phyloP scores from a whole-genome alignment of 2,329 filamentous ascomycete genomes.

The Lachnellula cervina region DNA sequence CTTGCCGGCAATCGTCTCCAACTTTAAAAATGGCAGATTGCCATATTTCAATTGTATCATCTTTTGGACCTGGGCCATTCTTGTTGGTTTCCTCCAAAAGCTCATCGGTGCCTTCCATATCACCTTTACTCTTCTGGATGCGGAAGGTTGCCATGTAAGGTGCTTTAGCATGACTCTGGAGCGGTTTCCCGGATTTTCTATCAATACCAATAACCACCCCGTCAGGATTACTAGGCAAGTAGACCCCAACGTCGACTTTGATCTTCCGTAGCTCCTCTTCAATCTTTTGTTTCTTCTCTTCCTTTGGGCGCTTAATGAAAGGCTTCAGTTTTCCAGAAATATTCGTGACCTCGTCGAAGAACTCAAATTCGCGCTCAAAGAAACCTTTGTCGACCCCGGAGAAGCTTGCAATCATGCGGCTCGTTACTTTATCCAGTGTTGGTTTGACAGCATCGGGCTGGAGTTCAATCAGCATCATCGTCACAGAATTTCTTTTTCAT shows the following conservation, averaged over 20 bases:
- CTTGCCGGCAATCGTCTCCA: conserved; percentile 95
- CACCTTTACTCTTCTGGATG: conserved; percentile 72
- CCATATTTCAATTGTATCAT: conserved; percentile 84
- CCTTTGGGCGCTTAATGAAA: conserved; percentile 84
- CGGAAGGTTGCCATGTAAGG: conserved; percentile 99
- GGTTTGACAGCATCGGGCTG: conserved; percentile 89
- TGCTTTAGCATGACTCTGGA: conserved; percentile 97
- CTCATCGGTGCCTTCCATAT: conserved; percentile 48
- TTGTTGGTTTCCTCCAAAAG: conserved; percentile 45
- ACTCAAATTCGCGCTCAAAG: conserved; percentile 92
- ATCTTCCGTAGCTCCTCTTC: conserved; percentile 98
- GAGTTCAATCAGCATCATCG: conserved; percentile 12
- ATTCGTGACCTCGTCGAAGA: conserved; percentile 93
- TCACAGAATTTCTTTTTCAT: not conserved
- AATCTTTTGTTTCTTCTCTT: conserved; percentile 98
- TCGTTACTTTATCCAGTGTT: conserved; percentile 84
- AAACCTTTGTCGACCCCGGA: conserved; percentile 73
- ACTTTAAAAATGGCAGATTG: conserved; percentile 99
- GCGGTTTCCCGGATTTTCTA: conserved; percentile 91
- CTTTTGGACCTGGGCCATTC: conserved; percentile 31
- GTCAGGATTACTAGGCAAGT: conserved; percentile 94
- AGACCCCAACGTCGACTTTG: conserved; percentile 93
- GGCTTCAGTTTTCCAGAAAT: conserved; percentile 96
- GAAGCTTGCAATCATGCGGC: conserved; percentile 77
- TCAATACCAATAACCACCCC: conserved; percentile 97